A percentile compares a stretch with the other conserved stretches of the same genome.
Evolutionary conservation across 164 flowering plant genomes (phyloP).

Genomic region (Vitis amurensis): DNA sequence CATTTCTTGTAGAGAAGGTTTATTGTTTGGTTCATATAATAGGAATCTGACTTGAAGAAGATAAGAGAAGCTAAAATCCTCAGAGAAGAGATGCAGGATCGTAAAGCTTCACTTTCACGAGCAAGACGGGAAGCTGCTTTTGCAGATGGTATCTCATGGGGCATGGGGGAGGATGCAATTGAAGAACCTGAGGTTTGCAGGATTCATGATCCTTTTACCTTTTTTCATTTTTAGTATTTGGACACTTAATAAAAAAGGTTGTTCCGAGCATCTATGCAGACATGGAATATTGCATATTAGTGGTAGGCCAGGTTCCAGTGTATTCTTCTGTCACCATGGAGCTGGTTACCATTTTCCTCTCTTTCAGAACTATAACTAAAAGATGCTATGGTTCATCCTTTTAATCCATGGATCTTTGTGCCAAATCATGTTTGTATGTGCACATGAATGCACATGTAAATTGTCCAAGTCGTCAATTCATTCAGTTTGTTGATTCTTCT

Average conservation of each 20-base stretch:
- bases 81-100: constrained; percentile 57
- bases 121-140: constrained; percentile 74
- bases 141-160: constrained; percentile 97
- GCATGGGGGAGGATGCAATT: constrained; percentile 91
- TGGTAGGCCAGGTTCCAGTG: not conserved
- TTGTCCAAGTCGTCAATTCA: not conserved
- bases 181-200: constrained; percentile 85
- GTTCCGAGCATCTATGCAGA: too few relatives aligned
- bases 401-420: too few relatives aligned
- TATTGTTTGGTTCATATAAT: not conserved
- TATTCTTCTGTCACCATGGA: not conserved
- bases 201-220: not conserved
- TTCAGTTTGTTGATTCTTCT: not conserved
- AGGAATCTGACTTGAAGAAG: constrained; percentile 68
- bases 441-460: not conserved
- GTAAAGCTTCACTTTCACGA: constrained; percentile 87
- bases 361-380: not conserved
- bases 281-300: not conserved
- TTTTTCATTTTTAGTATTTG: too few relatives aligned
- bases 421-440: not conserved
- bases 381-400: too few relatives aligned
- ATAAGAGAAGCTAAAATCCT: constrained; percentile 45
- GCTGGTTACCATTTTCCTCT: not conserved
- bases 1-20: too few relatives aligned
- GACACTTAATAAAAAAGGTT: too few relatives aligned